A percentile compares a stretch with the other conserved stretches of the same genome.
These are phyloP conservation scores for Sphaerulina musiva DNA, from an alignment of 2,329 filamentous ascomycete species.

Conservation along the genomic window DNA sequence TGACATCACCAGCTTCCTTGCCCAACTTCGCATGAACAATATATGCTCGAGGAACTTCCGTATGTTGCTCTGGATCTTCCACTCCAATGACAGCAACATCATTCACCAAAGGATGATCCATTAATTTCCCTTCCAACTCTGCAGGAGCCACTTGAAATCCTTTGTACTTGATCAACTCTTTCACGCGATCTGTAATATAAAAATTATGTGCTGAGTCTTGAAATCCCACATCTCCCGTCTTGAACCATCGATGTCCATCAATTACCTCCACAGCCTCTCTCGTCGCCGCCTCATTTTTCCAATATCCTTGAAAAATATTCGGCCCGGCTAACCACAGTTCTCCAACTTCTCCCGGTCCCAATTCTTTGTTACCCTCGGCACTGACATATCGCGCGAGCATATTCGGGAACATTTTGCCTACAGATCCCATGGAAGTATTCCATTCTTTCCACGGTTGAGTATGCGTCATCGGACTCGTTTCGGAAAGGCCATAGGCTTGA, in stretches of 20 bases:
- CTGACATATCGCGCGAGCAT: constrained; percentile 76
- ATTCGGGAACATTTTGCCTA: constrained; percentile 71
- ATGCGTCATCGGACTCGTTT: constrained; percentile 41
- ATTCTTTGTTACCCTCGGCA: constrained; percentile 43
- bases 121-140: constrained; percentile 43
- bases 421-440: constrained; percentile 67
- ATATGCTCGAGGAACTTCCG: constrained; percentile 43
- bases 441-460: constrained; percentile 63
- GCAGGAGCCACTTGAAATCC: constrained; percentile 43
- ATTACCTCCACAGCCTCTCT: constrained; percentile 57
- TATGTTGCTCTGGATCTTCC: constrained; percentile 41
- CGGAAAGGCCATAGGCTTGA: constrained; percentile 80
- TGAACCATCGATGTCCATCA: constrained; percentile 69
- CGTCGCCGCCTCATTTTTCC: constrained; percentile 66
- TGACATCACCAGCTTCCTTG: constrained; percentile 30
- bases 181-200: constrained; percentile 82
- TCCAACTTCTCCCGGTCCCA: constrained; percentile 54
- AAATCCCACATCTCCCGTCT: constrained; percentile 79
- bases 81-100: constrained; percentile 45
- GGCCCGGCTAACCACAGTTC: constrained; percentile 66
- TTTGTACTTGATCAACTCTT: constrained; percentile 59
- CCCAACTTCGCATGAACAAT: constrained; percentile 37
- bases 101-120: constrained; percentile 39
- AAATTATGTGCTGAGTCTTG: constrained; percentile 73
- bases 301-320: constrained; percentile 73